Evolutionary conservation across 768 basidiomycete species (phyloP).

Genomic region (Mycena filopes): DNA sequence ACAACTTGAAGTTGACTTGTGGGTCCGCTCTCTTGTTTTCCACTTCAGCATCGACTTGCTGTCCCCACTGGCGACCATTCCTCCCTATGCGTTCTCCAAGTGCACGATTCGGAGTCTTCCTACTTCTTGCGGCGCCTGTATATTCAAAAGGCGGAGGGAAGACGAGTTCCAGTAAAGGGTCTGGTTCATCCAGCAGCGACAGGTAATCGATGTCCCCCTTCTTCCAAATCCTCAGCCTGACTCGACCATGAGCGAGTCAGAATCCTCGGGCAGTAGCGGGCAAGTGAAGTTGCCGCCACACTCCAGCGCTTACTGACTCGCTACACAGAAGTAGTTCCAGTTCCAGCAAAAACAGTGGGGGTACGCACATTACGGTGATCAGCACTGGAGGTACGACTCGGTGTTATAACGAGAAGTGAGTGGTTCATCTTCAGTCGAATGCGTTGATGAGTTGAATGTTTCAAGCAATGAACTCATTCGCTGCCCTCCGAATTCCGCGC

Average conservation of each 20-base stretch:
- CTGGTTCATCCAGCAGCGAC: background rate
- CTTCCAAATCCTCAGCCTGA: too few species aligned
- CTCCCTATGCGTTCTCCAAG: slow-evolving; percentile 1
- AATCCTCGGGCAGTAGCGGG: background rate
- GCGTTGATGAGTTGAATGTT: background rate
- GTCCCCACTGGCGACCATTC: background rate
- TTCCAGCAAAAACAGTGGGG: background rate
- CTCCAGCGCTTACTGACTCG: background rate
- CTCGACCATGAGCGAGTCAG: too few species aligned
- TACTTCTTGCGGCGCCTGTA: slow-evolving; percentile 1
- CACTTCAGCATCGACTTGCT: background rate
- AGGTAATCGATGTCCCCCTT: too few species aligned
- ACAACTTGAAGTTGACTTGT: too few species aligned
- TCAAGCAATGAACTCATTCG: slow-evolving; percentile 8
- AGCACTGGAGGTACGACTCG: background rate
- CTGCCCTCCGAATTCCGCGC: slow-evolving; percentile 18
- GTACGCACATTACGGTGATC: slow-evolving; percentile 1
- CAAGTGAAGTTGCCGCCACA: background rate
- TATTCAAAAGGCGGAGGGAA: slow-evolving; percentile 23
- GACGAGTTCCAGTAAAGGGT: background rate
- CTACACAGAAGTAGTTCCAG: background rate
- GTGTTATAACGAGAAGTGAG: slow-evolving; percentile 23
- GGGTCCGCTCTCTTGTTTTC: too few species aligned
- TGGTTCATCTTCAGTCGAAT: too few species aligned
- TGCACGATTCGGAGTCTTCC: background rate